phyloP scores from a whole-genome alignment of 2,329 filamentous ascomycete genomes.

The Fusarium sp. region DNA sequence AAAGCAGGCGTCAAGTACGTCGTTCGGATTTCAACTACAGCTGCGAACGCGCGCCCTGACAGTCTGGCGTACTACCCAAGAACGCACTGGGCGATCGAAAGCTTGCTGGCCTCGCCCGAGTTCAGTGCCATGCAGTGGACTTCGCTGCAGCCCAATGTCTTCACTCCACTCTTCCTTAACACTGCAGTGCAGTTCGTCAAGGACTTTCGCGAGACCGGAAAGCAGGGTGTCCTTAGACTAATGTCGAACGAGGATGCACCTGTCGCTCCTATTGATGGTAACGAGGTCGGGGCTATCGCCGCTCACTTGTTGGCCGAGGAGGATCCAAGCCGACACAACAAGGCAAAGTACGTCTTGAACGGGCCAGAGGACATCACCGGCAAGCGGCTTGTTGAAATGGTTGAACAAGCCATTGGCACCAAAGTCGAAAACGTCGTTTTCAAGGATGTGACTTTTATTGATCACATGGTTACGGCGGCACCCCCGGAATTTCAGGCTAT shows the following conservation, averaged over 20 bases:
- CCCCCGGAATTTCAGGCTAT: conserved; percentile 27
- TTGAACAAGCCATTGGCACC: conserved; percentile 49
- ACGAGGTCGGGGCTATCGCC: conserved; percentile 51
- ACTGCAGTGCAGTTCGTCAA: conserved; percentile 48
- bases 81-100: conserved; percentile 56
- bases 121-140: conserved; percentile 53
- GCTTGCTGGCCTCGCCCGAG: conserved; percentile 50
- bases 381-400: conserved; percentile 47
- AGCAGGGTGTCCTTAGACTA: conserved; percentile 46
- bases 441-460: conserved; percentile 48
- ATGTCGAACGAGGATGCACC: conserved; percentile 46
- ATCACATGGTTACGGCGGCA: conserved; percentile 28
- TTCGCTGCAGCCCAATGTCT: conserved; percentile 53
- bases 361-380: conserved; percentile 55
- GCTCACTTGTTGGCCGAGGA: conserved; percentile 50
- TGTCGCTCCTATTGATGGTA: conserved; percentile 46
- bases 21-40: conserved; percentile 56
- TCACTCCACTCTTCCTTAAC: conserved; percentile 28
- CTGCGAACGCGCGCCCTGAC: conserved; percentile 51
- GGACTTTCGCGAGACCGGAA: conserved; percentile 48
- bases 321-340: conserved; percentile 45
- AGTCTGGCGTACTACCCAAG: conserved; percentile 51
- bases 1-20: conserved; percentile 55
- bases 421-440: conserved; percentile 45
- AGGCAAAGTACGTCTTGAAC: conserved; percentile 53